These are phyloP conservation scores for Pyrus hybrid DNA, from an alignment of 331 rosid genomes.

Conservation along the genomic window DNA sequence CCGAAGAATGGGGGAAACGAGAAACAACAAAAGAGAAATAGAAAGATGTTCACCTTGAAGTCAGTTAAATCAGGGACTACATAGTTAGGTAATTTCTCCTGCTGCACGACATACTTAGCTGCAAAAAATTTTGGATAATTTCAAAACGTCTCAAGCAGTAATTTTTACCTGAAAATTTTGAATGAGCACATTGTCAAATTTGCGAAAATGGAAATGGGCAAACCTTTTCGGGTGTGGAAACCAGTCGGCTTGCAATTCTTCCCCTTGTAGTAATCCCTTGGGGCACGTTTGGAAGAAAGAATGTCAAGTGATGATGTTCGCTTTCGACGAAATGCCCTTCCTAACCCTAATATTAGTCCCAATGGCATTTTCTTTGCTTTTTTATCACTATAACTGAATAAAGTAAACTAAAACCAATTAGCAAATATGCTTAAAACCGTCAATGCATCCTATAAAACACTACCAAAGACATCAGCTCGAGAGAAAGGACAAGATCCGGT, in stretches of 20 bases:
- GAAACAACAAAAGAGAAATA: not conserved
- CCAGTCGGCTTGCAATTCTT: slow-evolving; percentile 91
- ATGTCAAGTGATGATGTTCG: slow-evolving; percentile 59
- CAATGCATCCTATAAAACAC: not conserved
- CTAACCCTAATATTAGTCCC: slow-evolving; percentile 70
- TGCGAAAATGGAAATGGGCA: not conserved
- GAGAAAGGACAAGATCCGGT: not conserved
- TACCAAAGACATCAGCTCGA: not conserved
- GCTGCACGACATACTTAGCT: slow-evolving; percentile 66
- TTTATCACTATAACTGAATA: not conserved
- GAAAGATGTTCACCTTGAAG: slow-evolving; percentile 41
- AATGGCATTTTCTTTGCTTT: slow-evolving; percentile 46
- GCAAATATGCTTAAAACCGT: not conserved
- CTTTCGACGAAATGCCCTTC: slow-evolving; percentile 65
- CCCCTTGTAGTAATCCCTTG: slow-evolving; percentile 74
- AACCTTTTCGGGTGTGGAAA: slow-evolving; percentile 82
- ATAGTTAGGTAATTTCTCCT: slow-evolving; percentile 63
- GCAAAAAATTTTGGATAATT: slow-evolving; percentile 17
- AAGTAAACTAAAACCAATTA: not conserved
- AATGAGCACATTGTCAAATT: not conserved
- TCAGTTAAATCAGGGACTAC: slow-evolving; percentile 69
- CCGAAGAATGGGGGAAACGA: not conserved
- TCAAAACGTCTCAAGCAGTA: not conserved
- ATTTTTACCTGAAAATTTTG: not conserved
- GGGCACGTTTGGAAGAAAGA: slow-evolving; percentile 75